These are phyloP conservation scores for Leccinellum rugosiceps DNA, from an alignment of 768 basidiomycete genomes.

Conservation along the genomic window DNA sequence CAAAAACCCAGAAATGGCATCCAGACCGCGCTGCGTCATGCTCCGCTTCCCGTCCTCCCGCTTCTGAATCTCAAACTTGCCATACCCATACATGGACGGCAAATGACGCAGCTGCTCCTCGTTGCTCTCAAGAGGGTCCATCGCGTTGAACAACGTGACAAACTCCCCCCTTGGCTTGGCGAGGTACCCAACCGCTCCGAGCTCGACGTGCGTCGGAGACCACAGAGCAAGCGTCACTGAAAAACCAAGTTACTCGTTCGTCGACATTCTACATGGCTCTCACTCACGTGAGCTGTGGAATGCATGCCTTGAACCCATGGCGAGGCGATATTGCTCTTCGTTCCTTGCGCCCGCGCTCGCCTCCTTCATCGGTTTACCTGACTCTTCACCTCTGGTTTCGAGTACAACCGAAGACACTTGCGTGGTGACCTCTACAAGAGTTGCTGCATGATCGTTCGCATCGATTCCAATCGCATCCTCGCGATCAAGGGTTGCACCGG, in stretches of 20 bases:
- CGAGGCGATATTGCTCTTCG: conserved; percentile 66
- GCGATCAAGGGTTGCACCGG: not conserved
- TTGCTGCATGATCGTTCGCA: conserved; percentile 4
- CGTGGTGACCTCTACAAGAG: conserved; percentile 20
- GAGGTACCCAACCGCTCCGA: conserved; percentile 78
- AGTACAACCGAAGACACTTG: not conserved
- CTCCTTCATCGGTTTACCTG: conserved; percentile 34
- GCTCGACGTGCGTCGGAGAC: conserved; percentile 56
- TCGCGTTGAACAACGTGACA: conserved; percentile 68
- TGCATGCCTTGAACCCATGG: conserved; percentile 50
- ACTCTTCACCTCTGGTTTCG: not conserved
- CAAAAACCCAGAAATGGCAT: conserved; percentile 50
- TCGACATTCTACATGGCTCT: not conserved
- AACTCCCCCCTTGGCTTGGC: conserved; percentile 66
- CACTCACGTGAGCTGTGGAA: conserved; percentile 66
- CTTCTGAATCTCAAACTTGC: conserved; percentile 43
- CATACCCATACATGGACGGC: conserved; percentile 64
- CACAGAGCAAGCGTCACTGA: conserved; percentile 68
- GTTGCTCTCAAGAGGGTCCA: conserved; percentile 47
- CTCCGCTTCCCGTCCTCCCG: conserved; percentile 54
- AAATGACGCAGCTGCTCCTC: conserved; percentile 43
- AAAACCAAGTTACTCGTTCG: not conserved
- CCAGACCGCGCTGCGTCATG: conserved; percentile 52
- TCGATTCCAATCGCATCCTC: not conserved
- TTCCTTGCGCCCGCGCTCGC: conserved; percentile 43